These are phyloP conservation scores for Hevea brasiliensis DNA, from an alignment of 345 rosid genomes.

Conservation along the genomic window DNA sequence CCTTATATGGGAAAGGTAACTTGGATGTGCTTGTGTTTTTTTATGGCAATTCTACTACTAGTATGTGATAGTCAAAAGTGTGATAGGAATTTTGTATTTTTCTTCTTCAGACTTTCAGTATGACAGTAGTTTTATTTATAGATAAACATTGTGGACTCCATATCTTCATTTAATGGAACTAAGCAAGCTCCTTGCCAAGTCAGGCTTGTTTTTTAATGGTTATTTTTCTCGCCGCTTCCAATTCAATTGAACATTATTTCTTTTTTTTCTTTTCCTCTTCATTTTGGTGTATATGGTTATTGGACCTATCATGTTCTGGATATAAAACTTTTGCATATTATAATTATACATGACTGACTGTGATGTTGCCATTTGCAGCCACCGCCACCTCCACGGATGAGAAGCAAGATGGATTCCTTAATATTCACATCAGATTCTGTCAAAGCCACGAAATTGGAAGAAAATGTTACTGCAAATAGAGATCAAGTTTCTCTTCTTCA, in stretches of 20 bases:
- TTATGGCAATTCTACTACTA: not conserved
- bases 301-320: not conserved
- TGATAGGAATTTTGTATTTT: not conserved
- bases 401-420: slow-evolving; percentile 85
- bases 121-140: not conserved
- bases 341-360: not conserved
- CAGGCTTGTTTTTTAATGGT: not conserved
- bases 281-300: not conserved
- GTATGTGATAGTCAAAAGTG: not conserved
- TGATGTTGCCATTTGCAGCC: slow-evolving; percentile 51
- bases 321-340: not conserved
- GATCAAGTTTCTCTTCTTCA: slow-evolving; percentile 27
- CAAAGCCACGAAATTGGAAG: slow-evolving; percentile 46
- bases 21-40: slow-evolving; percentile 5
- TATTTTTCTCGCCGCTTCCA: not conserved
- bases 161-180: not conserved
- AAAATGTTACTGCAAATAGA: slow-evolving; percentile 37
- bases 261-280: not conserved
- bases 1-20: slow-evolving; percentile 94
- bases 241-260: no score
- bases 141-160: not conserved
- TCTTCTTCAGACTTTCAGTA: not conserved
- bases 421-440: slow-evolving; percentile 71
- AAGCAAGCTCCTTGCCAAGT: not conserved
- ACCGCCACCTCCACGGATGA: slow-evolving; percentile 66